Conservation (phyloP, 805 yeast genomes). For the Starmerella vitae region DNA sequence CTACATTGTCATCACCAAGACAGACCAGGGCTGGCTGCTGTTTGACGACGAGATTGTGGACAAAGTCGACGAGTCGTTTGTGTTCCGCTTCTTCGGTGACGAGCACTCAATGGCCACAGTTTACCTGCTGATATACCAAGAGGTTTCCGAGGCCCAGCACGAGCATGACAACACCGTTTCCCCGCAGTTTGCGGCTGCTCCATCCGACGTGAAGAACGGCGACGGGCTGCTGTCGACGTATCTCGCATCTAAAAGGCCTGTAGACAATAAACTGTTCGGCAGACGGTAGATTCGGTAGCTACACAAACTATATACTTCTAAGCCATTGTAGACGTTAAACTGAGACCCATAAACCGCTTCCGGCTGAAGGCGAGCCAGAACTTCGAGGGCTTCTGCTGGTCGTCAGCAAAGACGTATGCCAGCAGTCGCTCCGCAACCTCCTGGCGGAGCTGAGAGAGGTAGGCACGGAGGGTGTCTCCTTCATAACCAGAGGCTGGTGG, state of each 20-base stretch:
- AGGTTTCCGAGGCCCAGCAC: conserved; percentile 27
- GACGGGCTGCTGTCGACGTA: conserved; percentile 1
- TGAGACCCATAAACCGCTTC: conserved; percentile 87
- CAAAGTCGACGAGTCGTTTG: conserved; percentile 68
- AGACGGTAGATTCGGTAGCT: too few relatives aligned
- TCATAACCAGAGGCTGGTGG: conserved; percentile 66
- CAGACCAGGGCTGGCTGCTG: conserved; percentile 72
- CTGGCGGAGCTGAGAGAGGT: conserved; percentile 87
- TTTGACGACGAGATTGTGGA: conserved; percentile 96
- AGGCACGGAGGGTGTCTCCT: conserved; percentile 63
- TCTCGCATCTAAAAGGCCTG: too few relatives aligned
- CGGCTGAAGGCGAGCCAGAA: conserved; percentile 93
- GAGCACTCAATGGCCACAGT: conserved; percentile 83
- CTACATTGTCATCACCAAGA: conserved; percentile 75
- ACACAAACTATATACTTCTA: too few relatives aligned
- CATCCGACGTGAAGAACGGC: not conserved
- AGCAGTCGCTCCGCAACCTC: conserved; percentile 75
- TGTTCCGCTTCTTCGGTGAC: conserved; percentile 76
- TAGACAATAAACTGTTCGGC: not conserved
- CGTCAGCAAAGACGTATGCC: conserved; percentile 48
- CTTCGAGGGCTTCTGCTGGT: conserved; percentile 52
- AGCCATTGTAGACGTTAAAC: conserved; percentile 1
- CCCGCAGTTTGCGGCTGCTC: not conserved
- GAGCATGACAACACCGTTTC: conserved; percentile 8
- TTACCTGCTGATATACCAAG: conserved; percentile 71